phyloP scores from a whole-genome alignment of 495 filamentous ascomycete species.

The Neohortaea acidophila region DNA sequence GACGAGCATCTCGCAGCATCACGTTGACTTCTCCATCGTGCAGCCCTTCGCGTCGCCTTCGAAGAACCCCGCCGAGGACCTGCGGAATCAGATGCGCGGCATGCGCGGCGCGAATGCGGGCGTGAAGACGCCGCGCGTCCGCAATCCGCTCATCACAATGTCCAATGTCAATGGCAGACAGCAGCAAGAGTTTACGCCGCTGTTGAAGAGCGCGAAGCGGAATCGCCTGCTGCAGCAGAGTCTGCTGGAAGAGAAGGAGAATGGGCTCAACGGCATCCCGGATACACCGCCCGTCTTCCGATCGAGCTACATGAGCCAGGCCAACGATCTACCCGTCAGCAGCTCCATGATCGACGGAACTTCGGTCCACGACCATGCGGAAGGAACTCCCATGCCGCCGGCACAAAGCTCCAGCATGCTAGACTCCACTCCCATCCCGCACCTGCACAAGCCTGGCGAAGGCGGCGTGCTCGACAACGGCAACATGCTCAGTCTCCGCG shows the following conservation, averaged over 20 bases:
- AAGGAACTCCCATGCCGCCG: constrained; percentile 51
- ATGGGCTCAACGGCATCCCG: constrained; percentile 29
- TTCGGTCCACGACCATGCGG: constrained; percentile 36
- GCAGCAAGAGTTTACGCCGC: constrained; percentile 70
- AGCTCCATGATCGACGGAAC: constrained; percentile 49
- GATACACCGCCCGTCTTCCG: constrained; percentile 58
- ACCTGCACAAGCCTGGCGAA: constrained; percentile 40
- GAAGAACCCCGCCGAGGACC: constrained; percentile 51
- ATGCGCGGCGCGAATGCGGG: constrained; percentile 43
- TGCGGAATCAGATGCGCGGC: constrained; percentile 39
- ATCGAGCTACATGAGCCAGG: constrained; percentile 45
- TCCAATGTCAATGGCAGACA: constrained; percentile 45
- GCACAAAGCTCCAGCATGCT: constrained; percentile 55
- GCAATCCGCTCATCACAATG: constrained; percentile 49
- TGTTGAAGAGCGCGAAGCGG: constrained; percentile 77
- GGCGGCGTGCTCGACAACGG: constrained; percentile 58
- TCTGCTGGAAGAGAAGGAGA: constrained; percentile 32
- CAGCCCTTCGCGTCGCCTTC: constrained; percentile 74
- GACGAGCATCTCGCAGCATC: constrained; percentile 54
- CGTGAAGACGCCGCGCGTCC: constrained; percentile 54
- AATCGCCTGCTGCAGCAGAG: constrained; percentile 48
- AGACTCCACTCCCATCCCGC: constrained; percentile 62
- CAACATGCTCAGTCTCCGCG: constrained; percentile 77
- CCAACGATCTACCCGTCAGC: constrained; percentile 34
- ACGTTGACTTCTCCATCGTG: constrained; percentile 61